Evolutionary conservation across 805 yeast genomes (phyloP), one percentile per base, ranked within the genome.

Genomic region (Wickerhamiella australiensis): DNA sequence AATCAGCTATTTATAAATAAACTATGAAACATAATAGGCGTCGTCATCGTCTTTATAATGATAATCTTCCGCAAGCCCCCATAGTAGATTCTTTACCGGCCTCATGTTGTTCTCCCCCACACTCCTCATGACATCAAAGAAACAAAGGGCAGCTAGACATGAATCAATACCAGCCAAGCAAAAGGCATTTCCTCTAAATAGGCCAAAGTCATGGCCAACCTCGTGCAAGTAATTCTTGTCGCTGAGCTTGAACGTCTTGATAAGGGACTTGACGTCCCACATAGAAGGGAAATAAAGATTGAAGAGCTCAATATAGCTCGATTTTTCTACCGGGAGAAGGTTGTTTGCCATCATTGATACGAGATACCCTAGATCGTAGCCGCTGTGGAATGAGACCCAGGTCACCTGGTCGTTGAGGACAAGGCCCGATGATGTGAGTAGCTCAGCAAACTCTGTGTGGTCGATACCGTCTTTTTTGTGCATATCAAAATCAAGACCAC

Each of bases 321-420:
- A 76, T 62, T 83, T 88, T 56, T 80, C 83, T 25, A 75, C 75
- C 0, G 97, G 97, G 73, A 90, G 82, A 45, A 72, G 67, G 46
- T 77, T 75, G 65, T 85, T 85, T 57, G 81, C 77, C 61, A 90
- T 70, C 55, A 86, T 71, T 45, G 94, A 78, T 13, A 87, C 68
- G 52, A 92, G 69, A 64, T 88, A 88, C 1, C 97, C 98, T 62
- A 88, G 76, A 64, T 92, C 98, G 65, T 92, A 92, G 11, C 97
- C 98, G 1, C 80, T 80, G 64, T 92, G 96, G 67, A 82, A 92
- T 53, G 95, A 82, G 47, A 86, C 73, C 98, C 98, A 92, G 47
- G 80, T 78, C 42, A 85, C 76, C 31, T 75, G 67, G 25, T 73
- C 72, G 57, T 85, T 80, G 58, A 92, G 68, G 33, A 88, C 75